Evolutionary conservation across 495 filamentous ascomycete species (phyloP).

Genomic region (Penicillium argentinense): DNA sequence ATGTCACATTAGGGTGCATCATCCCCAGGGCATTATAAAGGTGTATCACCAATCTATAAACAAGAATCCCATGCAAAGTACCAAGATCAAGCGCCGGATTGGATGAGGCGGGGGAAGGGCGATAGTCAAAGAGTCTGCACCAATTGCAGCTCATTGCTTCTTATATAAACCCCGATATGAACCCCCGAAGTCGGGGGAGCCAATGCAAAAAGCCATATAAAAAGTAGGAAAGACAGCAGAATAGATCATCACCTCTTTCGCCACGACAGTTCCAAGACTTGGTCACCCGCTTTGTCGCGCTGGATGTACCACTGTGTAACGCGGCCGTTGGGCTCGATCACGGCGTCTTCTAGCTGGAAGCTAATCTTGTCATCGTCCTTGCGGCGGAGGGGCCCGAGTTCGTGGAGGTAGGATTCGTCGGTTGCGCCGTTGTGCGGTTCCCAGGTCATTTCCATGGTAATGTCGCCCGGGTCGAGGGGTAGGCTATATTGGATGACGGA

Average conservation of each 20-base stretch:
- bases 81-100: slow-evolving; percentile 22
- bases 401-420: slow-evolving; percentile 41
- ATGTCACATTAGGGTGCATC: slow-evolving; percentile 24
- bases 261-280: slow-evolving; percentile 45
- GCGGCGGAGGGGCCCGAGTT: slow-evolving; percentile 41
- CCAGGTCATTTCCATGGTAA: slow-evolving; percentile 50
- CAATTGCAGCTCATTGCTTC: too few species aligned
- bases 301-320: slow-evolving; percentile 45
- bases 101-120: slow-evolving; percentile 8
- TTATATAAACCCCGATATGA: too few species aligned
- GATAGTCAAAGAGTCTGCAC: too few species aligned
- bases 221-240: background rate
- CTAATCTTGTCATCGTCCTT: slow-evolving; percentile 41
- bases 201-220: slow-evolving; percentile 12
- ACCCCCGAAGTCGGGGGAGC: too few species aligned
- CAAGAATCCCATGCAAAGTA: slow-evolving; percentile 24
- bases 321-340: slow-evolving; percentile 26
- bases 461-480: slow-evolving; percentile 27
- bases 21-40: slow-evolving; percentile 21
- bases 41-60: slow-evolving; percentile 31
- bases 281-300: slow-evolving; percentile 37
- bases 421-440: slow-evolving; percentile 39
- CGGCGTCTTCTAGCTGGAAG: slow-evolving; percentile 33
- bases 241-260: slow-evolving; percentile 26
- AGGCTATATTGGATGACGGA: slow-evolving; percentile 53